These are phyloP conservation scores for Potentilla sterilis DNA, from an alignment of 306 rosid genomes.

Conservation along the genomic window DNA sequence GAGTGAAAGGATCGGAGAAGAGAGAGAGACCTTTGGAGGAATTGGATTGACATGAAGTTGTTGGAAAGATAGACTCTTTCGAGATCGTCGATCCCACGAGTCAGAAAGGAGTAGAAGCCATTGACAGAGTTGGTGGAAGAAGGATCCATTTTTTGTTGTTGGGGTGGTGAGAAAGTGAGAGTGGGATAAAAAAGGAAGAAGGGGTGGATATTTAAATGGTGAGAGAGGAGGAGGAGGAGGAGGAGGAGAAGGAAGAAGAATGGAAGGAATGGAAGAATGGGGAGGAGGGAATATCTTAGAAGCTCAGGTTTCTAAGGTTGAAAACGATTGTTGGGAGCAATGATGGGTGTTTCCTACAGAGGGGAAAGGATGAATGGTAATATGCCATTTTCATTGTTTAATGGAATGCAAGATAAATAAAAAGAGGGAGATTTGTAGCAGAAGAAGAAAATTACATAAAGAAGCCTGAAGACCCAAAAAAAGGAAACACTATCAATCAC, in stretches of 20 bases:
- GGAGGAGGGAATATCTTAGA: constrained; percentile 66
- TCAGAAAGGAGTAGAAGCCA: constrained; percentile 88
- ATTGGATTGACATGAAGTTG: constrained; percentile 98
- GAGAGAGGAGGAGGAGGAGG: constrained; percentile 26
- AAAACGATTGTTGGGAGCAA: constrained; percentile 99
- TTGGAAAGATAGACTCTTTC: constrained; percentile 71
- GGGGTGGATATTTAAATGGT: constrained; percentile 52
- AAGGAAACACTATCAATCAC: constrained; percentile 9
- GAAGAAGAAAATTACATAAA: neutral
- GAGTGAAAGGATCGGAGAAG: constrained; percentile 92
- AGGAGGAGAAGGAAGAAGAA: constrained; percentile 27
- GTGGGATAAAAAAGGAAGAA: constrained; percentile 5
- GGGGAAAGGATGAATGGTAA: constrained; percentile 98
- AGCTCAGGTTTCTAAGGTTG: constrained; percentile 97
- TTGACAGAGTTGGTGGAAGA: constrained; percentile 91
- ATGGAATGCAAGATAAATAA: constrained; percentile 41
- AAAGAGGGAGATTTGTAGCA: neutral
- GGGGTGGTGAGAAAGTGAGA: constrained; percentile 2
- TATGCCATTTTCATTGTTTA: constrained; percentile 95
- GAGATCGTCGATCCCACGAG: constrained; percentile 93
- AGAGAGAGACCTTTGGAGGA: constrained; percentile 84
- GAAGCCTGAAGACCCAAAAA: constrained; percentile 14
- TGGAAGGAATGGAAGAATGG: constrained; percentile 30
- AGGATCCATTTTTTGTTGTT: constrained; percentile 64
- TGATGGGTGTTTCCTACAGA: constrained; percentile 99